Evolutionary conservation across 2,329 filamentous ascomycete species (phyloP), one percentile per base, ranked within the genome.

Genomic region (Sclerotinia minor): DNA sequence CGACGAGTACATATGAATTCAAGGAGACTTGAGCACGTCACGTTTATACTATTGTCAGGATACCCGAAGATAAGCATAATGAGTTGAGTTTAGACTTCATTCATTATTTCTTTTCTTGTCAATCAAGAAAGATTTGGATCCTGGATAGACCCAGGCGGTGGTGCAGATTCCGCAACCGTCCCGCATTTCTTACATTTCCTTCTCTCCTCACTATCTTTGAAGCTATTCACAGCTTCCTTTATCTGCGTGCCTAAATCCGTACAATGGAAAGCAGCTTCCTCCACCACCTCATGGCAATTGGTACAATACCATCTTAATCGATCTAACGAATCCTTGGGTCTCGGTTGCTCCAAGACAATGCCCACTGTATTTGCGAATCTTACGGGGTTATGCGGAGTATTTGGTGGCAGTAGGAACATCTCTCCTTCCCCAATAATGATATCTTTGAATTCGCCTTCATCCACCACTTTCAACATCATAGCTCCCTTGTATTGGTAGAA

Each of bases 401-500:
- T 94, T n/a, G 89, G 86, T 0, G 94, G 94, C 1, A 99, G 85
- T 5, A 98, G 83, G 79, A 97, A 98, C 86, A 98, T 91, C 73
- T 95, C 93, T 71, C 94, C 94, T 81, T 98, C 92, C 75, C 89
- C 85, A 81, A 98, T 97, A 76, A 93, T 84, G 71, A 98, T 87
- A 80, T 98, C 94, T 72, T 88, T 85, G 80, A 96, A 96, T 59
- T 81, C 69, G 78, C 83, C 78, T 68, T 83, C 79, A 76, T 97
- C 92, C 71, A 97, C 91, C 21, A 95, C 91, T 78, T 96, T 96
- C 73, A 99, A 89, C 68, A 95, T 84, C 94, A 98, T 97, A 72
- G 90, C 89, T 72, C 95, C 95, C 75, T 89, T 89, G 85, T 97
- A 88, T 80, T 98, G 94, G 84, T 95, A 98, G 87, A 98, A 99